phyloP scores from a whole-genome alignment of 2,329 filamentous ascomycete genomes.

The Cordyceps fumosorosea region DNA sequence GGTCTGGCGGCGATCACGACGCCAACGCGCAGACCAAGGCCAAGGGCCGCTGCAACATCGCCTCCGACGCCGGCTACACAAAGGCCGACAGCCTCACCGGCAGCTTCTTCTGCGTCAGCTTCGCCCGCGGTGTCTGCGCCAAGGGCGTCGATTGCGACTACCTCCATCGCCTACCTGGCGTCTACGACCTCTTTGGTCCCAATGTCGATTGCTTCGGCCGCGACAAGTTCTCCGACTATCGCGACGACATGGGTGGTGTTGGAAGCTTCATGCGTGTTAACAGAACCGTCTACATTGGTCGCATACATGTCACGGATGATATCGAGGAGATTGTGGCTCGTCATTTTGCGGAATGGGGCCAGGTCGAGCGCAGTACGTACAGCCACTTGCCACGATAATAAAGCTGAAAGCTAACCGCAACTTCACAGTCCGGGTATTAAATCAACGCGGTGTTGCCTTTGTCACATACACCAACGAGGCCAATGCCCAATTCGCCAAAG shows the following conservation, averaged over 20 bases:
- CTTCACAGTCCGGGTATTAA: constrained; percentile 64
- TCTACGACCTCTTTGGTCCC: constrained; percentile 85
- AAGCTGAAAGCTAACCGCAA: background rate
- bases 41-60: constrained; percentile 79
- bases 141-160: constrained; percentile 93
- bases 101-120: constrained; percentile 88
- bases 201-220: constrained; percentile 88
- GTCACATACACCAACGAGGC: constrained; percentile 90
- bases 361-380: constrained; percentile 64
- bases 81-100: constrained; percentile 70
- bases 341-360: constrained; percentile 96
- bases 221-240: constrained; percentile 87
- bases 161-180: constrained; percentile 77
- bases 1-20: constrained; percentile 90
- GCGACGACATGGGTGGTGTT: constrained; percentile 96
- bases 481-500: constrained; percentile 80
- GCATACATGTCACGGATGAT: constrained; percentile 93
- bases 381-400: background rate
- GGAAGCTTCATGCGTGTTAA: constrained; percentile 93
- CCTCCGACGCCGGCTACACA: constrained; percentile 71
- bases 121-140: constrained; percentile 73
- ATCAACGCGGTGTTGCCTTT: constrained; percentile 84
- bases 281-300: constrained; percentile 84
- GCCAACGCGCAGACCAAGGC: constrained; percentile 82
- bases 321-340: constrained; percentile 93